Evolutionary conservation across 1,139 yeast species (phyloP), one percentile per base, ranked within the genome.

Genomic region (Blastobotrys apis): DNA sequence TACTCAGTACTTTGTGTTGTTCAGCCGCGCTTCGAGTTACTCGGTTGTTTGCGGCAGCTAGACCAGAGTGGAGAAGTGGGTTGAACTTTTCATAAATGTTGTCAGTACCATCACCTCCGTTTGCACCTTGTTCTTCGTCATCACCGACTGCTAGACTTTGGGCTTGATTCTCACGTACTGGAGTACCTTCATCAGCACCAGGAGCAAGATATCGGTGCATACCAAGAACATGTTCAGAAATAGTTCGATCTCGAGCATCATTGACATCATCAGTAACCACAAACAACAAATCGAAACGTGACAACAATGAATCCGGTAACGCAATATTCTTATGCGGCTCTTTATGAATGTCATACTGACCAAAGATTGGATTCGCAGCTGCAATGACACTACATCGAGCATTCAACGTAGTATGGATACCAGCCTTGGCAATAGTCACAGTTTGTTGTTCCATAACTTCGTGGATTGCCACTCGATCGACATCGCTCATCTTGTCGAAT

Each of bases 381-480:
- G 98, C 98, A 56, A 94, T 78, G 17, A 92, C 98, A 33, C 95
- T 84, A 70, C 98, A 92, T 58, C 99, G 79, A 13, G 99, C 98
- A 64, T 92, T 92, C 57, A 92, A 74, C 4, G 97, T 84, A 1
- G 98, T 90, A 63, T 92, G 97, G 55, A 92, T 92, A 55, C 99
- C 99, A 1, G 98, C 98, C 65, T 92, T 94, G 40, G 98, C 96
- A 63, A 92, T 90, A 1, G 98, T 92, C 25, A 92, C 97, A 0
- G 99, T 92, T 65, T 94, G 99, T 68, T 92, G 98, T 71, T 92
- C 98, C 98, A 92, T 94, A 41, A 92, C 98, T 75, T 92, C 99
- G 68, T 92, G 99, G 59, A 92, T 92, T 1, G 98, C 97, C 43
- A 92, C 98, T 65, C 98, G 78, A 68, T 92, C 99, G 25, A 81